Evolutionary conservation across 2,329 filamentous ascomycete species (phyloP).

Genomic region (Bipolaris bicolor): DNA sequence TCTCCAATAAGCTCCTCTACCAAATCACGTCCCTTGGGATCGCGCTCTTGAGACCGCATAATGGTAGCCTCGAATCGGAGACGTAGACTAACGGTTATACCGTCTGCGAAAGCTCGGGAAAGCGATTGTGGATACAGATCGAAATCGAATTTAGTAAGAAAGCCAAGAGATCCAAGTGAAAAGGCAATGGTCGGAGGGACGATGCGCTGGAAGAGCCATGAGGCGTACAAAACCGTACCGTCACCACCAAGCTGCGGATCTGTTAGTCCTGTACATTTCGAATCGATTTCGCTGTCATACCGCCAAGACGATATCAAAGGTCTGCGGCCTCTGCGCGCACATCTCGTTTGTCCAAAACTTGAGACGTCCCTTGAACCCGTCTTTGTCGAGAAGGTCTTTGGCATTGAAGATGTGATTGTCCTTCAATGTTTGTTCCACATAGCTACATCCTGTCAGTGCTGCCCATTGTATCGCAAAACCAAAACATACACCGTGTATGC

Average conservation of each 20-base stretch:
- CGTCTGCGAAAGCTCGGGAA: slow-evolving; percentile 74
- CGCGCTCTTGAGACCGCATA: slow-evolving; percentile 73
- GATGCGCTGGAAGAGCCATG: slow-evolving; percentile 94
- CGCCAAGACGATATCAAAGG: slow-evolving; percentile 92
- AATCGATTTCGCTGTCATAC: slow-evolving; percentile 42
- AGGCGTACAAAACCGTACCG: slow-evolving; percentile 95
- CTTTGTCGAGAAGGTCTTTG: slow-evolving; percentile 68
- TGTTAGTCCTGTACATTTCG: slow-evolving; percentile 6
- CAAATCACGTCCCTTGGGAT: slow-evolving; percentile 55
- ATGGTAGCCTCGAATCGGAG: slow-evolving; percentile 91
- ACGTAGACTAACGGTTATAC: slow-evolving; percentile 85
- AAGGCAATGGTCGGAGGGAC: slow-evolving; percentile 94
- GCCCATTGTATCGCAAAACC: slow-evolving; percentile 10
- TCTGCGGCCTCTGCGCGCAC: slow-evolving; percentile 77
- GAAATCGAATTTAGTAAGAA: slow-evolving; percentile 96
- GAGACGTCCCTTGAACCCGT: slow-evolving; percentile 64
- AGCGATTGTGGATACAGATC: slow-evolving; percentile 73
- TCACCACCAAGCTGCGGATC: slow-evolving; percentile 74
- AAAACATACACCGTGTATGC: slow-evolving; percentile 71
- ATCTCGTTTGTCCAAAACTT: slow-evolving; percentile 84
- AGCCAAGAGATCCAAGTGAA: slow-evolving; percentile 87
- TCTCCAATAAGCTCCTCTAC: slow-evolving; percentile 91
- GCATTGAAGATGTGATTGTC: slow-evolving; percentile 76
- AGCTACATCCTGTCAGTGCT: slow-evolving; percentile 40
- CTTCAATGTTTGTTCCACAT: slow-evolving; percentile 78